Conservation (phyloP, 2,329 filamentous ascomycete genomes). For the Fusarium musae region DNA sequence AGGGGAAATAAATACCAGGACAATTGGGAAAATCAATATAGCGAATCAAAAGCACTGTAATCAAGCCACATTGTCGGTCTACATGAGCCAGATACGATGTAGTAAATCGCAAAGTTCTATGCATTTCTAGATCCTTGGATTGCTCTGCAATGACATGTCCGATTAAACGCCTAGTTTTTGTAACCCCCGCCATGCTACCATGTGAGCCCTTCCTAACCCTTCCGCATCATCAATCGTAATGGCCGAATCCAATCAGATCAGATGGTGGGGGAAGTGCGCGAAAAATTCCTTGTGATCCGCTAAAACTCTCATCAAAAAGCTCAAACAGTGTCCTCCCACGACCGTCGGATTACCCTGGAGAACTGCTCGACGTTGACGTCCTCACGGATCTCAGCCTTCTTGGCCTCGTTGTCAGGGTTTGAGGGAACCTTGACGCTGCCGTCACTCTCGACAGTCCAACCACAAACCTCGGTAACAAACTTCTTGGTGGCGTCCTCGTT, state of each 20-base stretch:
- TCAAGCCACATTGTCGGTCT: slow-evolving; percentile 4
- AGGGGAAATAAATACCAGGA: slow-evolving; percentile 45
- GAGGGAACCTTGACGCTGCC: slow-evolving; percentile 79
- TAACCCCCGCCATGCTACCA: slow-evolving; percentile 47
- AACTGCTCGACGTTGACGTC: slow-evolving; percentile 93
- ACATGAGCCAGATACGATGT: slow-evolving; percentile 25
- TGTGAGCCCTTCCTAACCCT: slow-evolving; percentile 42
- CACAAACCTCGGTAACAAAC: slow-evolving; percentile 86
- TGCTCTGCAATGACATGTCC: slow-evolving; percentile 52
- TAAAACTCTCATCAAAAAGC: slow-evolving; percentile 26
- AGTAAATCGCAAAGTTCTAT: slow-evolving; percentile 47
- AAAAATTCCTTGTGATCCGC: slow-evolving; percentile 31
- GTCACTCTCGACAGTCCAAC: slow-evolving; percentile 81
- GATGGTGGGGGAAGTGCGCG: slow-evolving; percentile 34
- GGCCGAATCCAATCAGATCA: slow-evolving; percentile 41
- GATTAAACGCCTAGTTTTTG: slow-evolving; percentile 52
- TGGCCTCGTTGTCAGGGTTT: slow-evolving; percentile 98
- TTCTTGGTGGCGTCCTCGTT: slow-evolving; percentile 75
- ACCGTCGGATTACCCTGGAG: slow-evolving; percentile 80
- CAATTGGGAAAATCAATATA: background rate
- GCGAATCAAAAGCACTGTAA: slow-evolving; percentile 22
- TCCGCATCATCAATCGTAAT: slow-evolving; percentile 46
- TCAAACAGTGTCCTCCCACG: slow-evolving; percentile 77
- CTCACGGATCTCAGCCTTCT: slow-evolving; percentile 94
- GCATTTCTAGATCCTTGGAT: slow-evolving; percentile 47